Percentiles rank a stretch among this genome's conserved stretches.
These are phyloP conservation scores for Jaenimonas drosophilae DNA, from an alignment of 208 protist genomes.

Conservation along the genomic window DNA sequence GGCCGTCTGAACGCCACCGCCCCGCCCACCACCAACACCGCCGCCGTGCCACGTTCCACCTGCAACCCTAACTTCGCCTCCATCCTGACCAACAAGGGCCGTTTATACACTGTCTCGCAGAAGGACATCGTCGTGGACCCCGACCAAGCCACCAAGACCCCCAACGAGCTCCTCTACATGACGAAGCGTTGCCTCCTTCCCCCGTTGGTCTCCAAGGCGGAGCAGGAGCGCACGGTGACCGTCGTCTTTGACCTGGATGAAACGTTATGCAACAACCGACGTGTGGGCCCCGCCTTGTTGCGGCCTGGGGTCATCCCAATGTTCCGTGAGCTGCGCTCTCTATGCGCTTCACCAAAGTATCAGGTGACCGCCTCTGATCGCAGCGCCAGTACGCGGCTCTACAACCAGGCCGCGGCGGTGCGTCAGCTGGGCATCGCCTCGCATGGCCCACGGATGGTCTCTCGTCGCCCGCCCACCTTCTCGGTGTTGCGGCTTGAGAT, in stretches of 20 bases:
- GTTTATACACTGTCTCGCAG: no score
- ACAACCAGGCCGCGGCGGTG: conserved; percentile 16
- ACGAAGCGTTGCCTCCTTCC: conserved; percentile 22
- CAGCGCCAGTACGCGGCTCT: conserved; percentile 24
- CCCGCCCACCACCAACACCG: no score
- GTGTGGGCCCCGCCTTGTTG: conserved; percentile 36
- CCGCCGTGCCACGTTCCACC: no score
- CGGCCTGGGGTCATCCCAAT: conserved; percentile 57
- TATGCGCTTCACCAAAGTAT: conserved; percentile 32
- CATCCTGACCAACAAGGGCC: no score
- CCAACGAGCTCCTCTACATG: background rate
- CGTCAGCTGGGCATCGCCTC: conserved; percentile 5
- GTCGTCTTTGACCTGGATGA: conserved; percentile 90
- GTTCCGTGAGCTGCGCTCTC: conserved; percentile 31
- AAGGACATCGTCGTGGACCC: conserved; percentile 8
- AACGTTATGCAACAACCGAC: conserved; percentile 84
- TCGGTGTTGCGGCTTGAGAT: conserved; percentile 56
- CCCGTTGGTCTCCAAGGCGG: conserved; percentile 17
- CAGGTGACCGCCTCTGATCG: conserved; percentile 7
- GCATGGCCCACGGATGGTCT: background rate
- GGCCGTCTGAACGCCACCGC: no score
- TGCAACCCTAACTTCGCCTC: no score
- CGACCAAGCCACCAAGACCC: conserved; percentile 3
- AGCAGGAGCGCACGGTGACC: conserved; percentile 55
- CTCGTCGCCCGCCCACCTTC: no score